These are phyloP conservation scores for Claviceps sp. DNA, from an alignment of 2,329 filamentous ascomycete species.

Conservation along the genomic window DNA sequence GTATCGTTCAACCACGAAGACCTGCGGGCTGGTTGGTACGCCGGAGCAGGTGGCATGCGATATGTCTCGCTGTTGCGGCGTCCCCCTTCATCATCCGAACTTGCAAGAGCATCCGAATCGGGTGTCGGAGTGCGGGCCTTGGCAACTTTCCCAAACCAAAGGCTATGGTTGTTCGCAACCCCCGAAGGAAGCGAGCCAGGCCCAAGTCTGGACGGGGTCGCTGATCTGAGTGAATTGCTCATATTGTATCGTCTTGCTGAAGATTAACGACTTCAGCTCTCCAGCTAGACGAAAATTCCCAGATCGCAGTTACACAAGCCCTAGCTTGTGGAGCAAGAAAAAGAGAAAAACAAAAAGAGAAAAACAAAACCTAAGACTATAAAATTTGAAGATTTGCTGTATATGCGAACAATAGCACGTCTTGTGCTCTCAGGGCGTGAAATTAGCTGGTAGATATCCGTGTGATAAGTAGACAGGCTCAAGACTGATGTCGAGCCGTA, in stretches of 20 bases:
- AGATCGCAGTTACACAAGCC: background rate
- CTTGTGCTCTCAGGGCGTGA: slow-evolving; percentile 9
- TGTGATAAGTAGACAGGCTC: background rate
- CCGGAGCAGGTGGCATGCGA: slow-evolving; percentile 28
- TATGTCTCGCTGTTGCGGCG: slow-evolving; percentile 43
- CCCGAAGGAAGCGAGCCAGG: slow-evolving; percentile 30
- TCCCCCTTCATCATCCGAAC: slow-evolving; percentile 85
- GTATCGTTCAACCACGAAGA: slow-evolving; percentile 83
- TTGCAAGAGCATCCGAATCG: slow-evolving; percentile 85
- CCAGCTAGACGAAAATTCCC: background rate
- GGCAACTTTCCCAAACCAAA: slow-evolving; percentile 58
- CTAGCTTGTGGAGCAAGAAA: background rate
- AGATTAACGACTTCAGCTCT: background rate
- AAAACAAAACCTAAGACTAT: background rate
- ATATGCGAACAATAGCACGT: too few relatives aligned
- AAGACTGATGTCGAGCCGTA: background rate
- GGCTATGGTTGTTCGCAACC: slow-evolving; percentile 45
- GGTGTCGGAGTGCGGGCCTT: slow-evolving; percentile 75
- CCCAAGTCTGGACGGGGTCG: slow-evolving; percentile 37
- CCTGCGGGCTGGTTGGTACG: slow-evolving; percentile 52
- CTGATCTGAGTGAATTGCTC: slow-evolving; percentile 38
- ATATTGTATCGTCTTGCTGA: slow-evolving; percentile 21
- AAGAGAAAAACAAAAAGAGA: too few relatives aligned
- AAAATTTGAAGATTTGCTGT: background rate
- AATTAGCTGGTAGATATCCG: background rate